A percentile compares a stretch with the other conserved stretches of the same genome.
Conservation (phyloP, 106 monocot genomes). For the Allium fistulosum region DNA sequence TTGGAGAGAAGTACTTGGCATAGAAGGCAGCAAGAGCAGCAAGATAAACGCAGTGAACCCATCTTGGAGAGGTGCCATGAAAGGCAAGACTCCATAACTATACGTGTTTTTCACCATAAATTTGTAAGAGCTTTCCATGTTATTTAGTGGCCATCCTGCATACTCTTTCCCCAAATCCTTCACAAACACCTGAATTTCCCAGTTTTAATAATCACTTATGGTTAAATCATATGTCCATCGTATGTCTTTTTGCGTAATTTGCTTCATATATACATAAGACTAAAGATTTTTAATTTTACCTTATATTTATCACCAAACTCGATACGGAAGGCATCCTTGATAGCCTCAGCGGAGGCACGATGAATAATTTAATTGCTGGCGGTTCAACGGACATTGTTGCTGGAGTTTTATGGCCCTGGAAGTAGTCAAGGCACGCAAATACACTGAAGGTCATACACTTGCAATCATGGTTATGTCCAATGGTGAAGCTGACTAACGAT, state of each 20-base stretch:
- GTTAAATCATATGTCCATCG: background rate
- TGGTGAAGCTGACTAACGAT: too few species aligned
- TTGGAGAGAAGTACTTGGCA: constrained; percentile 33
- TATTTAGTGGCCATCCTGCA: constrained; percentile 62
- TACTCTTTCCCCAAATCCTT: constrained; percentile 64
- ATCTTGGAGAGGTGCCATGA: constrained; percentile 56
- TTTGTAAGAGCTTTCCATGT: constrained; percentile 75
- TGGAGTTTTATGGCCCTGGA: too few species aligned
- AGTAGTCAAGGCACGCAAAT: too few species aligned
- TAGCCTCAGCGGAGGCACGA: constrained; percentile 75
- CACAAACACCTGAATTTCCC: constrained; percentile 37
- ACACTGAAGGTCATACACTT: too few species aligned
- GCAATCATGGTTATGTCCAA: too few species aligned
- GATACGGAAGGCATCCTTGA: constrained; percentile 54
- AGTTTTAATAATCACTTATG: background rate
- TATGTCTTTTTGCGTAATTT: background rate
- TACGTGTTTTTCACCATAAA: constrained; percentile 87
- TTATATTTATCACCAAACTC: constrained; percentile 57
- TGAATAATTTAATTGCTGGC: too few species aligned
- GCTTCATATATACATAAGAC: background rate
- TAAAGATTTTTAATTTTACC: background rate
- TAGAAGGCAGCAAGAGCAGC: constrained; percentile 59
- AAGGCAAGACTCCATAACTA: constrained; percentile 75
- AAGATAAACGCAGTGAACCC: constrained; percentile 64
- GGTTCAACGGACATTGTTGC: too few species aligned